These are phyloP conservation scores for Diphasiastrum complanatum DNA, from an alignment of 83 land plant genomes.

Conservation along the genomic window DNA sequence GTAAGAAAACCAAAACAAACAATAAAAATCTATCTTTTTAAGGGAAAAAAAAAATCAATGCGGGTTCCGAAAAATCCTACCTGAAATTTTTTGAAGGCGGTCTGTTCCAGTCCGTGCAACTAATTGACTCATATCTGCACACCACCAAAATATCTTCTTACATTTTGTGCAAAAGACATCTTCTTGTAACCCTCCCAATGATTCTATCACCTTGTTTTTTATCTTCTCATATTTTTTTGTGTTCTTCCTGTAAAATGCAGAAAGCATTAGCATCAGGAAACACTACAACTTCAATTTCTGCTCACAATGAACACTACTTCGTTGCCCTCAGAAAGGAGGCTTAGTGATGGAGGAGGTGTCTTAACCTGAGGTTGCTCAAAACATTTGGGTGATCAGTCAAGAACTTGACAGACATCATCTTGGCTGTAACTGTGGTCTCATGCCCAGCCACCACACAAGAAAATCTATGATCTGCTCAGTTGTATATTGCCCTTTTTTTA, in stretches of 20 bases:
- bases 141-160: conserved; percentile 14
- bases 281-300: background rate
- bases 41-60: too few relatives aligned
- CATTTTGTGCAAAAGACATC: conserved; percentile 77
- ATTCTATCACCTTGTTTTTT: conserved; percentile 32
- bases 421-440: conserved; percentile 67
- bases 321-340: conserved; percentile 52
- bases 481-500: conserved; percentile 43
- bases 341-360: too few relatives aligned
- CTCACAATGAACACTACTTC: background rate
- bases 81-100: too few relatives aligned
- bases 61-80: too few relatives aligned
- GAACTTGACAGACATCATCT: conserved; percentile 64
- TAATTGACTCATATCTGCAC: too few relatives aligned
- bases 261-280: background rate
- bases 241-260: conserved; percentile 48
- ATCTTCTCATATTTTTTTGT: conserved; percentile 32
- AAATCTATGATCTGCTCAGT: conserved; percentile 80
- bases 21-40: too few relatives aligned
- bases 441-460: conserved; percentile 77
- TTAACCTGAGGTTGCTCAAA: too few relatives aligned
- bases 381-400: conserved; percentile 44
- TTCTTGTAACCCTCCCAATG: conserved; percentile 75
- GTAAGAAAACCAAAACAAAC: too few relatives aligned
- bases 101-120: too few relatives aligned